These are phyloP conservation scores for Pelargonium citronellum DNA, from an alignment of 441 rosid species.

Conservation along the genomic window DNA sequence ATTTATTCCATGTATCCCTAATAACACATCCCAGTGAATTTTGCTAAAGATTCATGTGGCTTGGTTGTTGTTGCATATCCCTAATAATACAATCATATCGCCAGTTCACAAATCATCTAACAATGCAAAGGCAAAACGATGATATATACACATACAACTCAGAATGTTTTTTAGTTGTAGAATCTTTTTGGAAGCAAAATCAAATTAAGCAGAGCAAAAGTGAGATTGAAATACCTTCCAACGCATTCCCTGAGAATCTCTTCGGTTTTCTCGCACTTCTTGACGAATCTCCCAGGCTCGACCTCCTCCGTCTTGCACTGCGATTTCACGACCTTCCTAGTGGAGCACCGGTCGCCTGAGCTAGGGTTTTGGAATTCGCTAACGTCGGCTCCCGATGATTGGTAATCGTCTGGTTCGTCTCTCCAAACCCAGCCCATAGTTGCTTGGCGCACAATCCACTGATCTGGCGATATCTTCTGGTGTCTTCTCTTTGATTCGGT, in stretches of 20 bases:
- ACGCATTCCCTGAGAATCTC: constrained; percentile 60
- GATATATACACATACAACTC: not conserved
- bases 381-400: constrained; percentile 20
- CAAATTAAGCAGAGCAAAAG: not conserved
- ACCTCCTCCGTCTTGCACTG: constrained; percentile 78
- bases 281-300: constrained; percentile 68
- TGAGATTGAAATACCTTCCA: constrained; percentile 40
- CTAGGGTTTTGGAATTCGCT: constrained; percentile 16
- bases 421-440: constrained; percentile 7
- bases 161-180: not conserved
- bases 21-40: not conserved
- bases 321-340: constrained; percentile 51
- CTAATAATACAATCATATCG: not conserved
- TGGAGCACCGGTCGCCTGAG: constrained; percentile 44
- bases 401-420: constrained; percentile 2
- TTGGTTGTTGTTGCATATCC: not conserved
- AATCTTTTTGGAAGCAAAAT: not conserved
- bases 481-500: not conserved
- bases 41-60: too few relatives aligned
- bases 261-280: constrained; percentile 79
- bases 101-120: not conserved
- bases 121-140: not conserved
- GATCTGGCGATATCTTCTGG: constrained; percentile 7
- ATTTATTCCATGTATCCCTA: not conserved
- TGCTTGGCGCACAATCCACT: not conserved